Evolutionary conservation across 2,329 filamentous ascomycete species (phyloP).

Genomic region (Aureobasidium sp.): DNA sequence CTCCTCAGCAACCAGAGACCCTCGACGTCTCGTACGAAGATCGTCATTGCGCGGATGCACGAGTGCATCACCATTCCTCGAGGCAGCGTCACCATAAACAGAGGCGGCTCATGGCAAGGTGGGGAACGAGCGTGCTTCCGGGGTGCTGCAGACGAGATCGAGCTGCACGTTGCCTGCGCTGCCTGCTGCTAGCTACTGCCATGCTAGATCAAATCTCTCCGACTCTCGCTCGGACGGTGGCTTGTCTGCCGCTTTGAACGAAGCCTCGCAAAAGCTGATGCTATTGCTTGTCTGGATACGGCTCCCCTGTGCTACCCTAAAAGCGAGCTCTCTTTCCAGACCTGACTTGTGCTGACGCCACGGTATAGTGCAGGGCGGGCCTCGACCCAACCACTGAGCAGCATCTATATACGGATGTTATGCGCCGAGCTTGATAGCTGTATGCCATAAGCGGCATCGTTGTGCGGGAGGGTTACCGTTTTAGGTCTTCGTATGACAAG

Average conservation of each 20-base stretch:
- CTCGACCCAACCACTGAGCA: constrained; percentile 1
- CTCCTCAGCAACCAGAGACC: background rate
- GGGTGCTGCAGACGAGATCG: constrained; percentile 13
- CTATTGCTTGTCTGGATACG: too few species aligned
- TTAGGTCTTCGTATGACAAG: constrained; percentile 2
- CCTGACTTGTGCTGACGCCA: constrained; percentile 15
- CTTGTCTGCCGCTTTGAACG: background rate
- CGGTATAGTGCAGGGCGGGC: background rate
- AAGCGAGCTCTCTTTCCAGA: background rate
- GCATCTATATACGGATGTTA: constrained; percentile 2
- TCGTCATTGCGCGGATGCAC: constrained; percentile 1
- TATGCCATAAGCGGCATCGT: constrained; percentile 15
- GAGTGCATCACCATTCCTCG: constrained; percentile 7
- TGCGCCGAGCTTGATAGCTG: background rate
- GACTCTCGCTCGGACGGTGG: constrained; percentile 5
- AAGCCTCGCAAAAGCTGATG: background rate
- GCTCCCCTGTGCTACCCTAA: constrained; percentile 13
- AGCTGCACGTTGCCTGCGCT: constrained; percentile 7
- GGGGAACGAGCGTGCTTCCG: background rate
- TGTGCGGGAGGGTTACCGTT: constrained; percentile 11
- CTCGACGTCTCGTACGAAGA: background rate
- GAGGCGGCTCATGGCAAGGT: background rate
- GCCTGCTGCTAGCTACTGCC: constrained; percentile 8
- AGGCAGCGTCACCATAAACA: background rate
- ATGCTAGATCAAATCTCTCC: constrained; percentile 17